A percentile compares a stretch with the other conserved stretches of the same genome.
These are phyloP conservation scores for Coniochaeta sp. DNA, from an alignment of 2,329 filamentous ascomycete species.

Conservation along the genomic window DNA sequence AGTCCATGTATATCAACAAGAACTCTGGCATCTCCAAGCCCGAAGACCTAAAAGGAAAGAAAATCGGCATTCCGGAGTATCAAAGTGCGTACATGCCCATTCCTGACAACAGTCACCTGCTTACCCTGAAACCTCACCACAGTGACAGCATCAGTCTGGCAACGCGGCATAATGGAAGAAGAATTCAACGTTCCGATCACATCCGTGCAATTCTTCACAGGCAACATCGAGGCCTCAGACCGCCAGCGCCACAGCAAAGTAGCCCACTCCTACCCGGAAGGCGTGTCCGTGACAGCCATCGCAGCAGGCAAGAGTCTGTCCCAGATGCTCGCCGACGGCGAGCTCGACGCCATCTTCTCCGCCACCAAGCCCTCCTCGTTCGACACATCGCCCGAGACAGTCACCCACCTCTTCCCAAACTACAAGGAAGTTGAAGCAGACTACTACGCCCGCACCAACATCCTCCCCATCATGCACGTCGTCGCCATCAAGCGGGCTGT, in stretches of 20 bases:
- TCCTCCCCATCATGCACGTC: conserved; percentile 4
- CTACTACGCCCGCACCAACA: conserved; percentile 1
- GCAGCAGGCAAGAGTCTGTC: neutral
- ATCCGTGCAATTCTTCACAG: neutral
- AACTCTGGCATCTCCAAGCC: neutral
- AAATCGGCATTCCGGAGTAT: neutral
- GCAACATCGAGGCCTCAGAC: neutral
- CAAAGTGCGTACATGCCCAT: neutral
- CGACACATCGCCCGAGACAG: neutral
- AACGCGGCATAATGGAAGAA: conserved; percentile 3
- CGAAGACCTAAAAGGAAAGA: neutral
- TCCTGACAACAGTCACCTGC: neutral
- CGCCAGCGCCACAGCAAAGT: neutral
- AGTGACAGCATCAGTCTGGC: conserved; percentile 2
- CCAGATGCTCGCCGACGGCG: conserved; percentile 1
- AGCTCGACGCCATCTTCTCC: conserved; percentile 2
- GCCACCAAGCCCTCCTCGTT: conserved; percentile 3
- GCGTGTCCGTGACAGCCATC: conserved; percentile 1
- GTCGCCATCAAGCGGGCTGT: neutral
- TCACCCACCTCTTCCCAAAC: conserved; percentile 1
- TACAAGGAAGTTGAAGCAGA: conserved; percentile 2
- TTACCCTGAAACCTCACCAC: neutral
- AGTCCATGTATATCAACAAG: conserved; percentile 3
- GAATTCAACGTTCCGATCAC: neutral
- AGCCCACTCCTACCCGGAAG: neutral